Percentiles rank a stretch among this genome's conserved stretches.
phyloP scores from a whole-genome alignment of 2,329 filamentous ascomycete species.

The Didymella glomerata region DNA sequence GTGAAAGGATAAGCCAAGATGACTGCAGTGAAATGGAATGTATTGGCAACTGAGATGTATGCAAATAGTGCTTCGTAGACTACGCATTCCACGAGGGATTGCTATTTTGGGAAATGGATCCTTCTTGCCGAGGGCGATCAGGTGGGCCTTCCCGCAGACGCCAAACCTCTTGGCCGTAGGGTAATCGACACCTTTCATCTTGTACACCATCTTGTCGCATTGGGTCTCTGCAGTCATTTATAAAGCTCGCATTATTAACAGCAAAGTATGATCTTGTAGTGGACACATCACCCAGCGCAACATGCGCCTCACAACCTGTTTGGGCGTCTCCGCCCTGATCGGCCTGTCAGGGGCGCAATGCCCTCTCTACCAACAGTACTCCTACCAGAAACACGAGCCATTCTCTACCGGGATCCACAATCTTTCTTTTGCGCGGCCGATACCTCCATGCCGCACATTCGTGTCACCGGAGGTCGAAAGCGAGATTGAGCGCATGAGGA shows the following conservation, averaged over 20 bases:
- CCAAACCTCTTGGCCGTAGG: background rate
- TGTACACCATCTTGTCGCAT: background rate
- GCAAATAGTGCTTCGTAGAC: background rate
- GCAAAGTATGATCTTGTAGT: slow-evolving; percentile 9
- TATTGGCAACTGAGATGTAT: background rate
- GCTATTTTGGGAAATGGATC: slow-evolving; percentile 4
- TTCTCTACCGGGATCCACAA: slow-evolving; percentile 53
- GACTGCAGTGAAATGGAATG: background rate
- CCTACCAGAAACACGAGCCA: slow-evolving; percentile 52
- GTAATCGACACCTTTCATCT: slow-evolving; percentile 1
- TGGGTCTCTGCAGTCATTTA: background rate
- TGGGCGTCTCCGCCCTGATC: slow-evolving; percentile 22
- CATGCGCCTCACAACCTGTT: slow-evolving; percentile 18
- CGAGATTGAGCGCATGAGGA: slow-evolving; percentile 45
- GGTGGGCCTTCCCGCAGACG: background rate
- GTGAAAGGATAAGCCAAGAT: slow-evolving; percentile 54
- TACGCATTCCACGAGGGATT: slow-evolving; percentile 9
- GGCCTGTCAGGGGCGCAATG: slow-evolving; percentile 47
- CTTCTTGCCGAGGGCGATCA: slow-evolving; percentile 2
- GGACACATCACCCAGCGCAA: slow-evolving; percentile 1
- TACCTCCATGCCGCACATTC: slow-evolving; percentile 57
- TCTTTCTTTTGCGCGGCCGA: slow-evolving; percentile 56
- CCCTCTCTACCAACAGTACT: slow-evolving; percentile 55
- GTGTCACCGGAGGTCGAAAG: slow-evolving; percentile 53
- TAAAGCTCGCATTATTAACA: background rate